phyloP scores from a whole-genome alignment of 768 basidiomycete species.

The Mycena rosella region DNA sequence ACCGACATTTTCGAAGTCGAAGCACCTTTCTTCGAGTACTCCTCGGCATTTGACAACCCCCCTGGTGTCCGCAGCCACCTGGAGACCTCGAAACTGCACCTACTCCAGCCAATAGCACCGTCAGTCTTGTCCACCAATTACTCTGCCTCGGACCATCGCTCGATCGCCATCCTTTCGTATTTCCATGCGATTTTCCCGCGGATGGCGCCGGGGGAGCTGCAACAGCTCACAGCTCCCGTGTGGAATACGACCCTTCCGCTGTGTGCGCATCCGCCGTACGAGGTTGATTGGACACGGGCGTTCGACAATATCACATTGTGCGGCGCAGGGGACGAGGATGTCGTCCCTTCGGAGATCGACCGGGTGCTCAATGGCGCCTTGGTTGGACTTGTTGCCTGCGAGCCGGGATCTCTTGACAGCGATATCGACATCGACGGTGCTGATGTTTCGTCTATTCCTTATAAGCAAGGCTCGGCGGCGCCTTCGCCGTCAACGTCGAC shows the following conservation, averaged over 20 bases:
- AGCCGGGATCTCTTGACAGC: constrained; percentile 55
- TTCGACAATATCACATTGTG: constrained; percentile 75
- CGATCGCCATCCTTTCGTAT: constrained; percentile 80
- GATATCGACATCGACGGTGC: constrained; percentile 35
- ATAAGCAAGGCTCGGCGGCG: constrained; percentile 64
- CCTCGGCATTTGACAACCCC: constrained; percentile 29
- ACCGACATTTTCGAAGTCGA: constrained; percentile 70
- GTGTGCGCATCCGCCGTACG: constrained; percentile 77
- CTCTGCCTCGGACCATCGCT: constrained; percentile 77
- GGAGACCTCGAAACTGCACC: constrained; percentile 48
- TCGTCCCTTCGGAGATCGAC: constrained; percentile 75
- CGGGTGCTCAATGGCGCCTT: constrained; percentile 85
- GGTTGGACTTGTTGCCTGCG: constrained; percentile 77
- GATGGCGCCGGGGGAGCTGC: constrained; percentile 39
- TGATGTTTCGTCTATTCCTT: constrained; percentile 55
- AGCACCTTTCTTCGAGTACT: constrained; percentile 42
- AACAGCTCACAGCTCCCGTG: constrained; percentile 52
- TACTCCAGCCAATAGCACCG: constrained; percentile 61
- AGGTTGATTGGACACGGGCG: constrained; percentile 68
- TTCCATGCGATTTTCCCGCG: constrained; percentile 67
- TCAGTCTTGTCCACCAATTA: constrained; percentile 58
- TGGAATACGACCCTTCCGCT: constrained; percentile 84
- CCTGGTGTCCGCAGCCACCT: not conserved
- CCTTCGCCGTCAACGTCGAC: constrained; percentile 72
- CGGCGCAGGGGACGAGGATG: constrained; percentile 85